These are phyloP conservation scores for Neofusicoccum ribis DNA, from an alignment of 2,329 filamentous ascomycete genomes.

Conservation along the genomic window DNA sequence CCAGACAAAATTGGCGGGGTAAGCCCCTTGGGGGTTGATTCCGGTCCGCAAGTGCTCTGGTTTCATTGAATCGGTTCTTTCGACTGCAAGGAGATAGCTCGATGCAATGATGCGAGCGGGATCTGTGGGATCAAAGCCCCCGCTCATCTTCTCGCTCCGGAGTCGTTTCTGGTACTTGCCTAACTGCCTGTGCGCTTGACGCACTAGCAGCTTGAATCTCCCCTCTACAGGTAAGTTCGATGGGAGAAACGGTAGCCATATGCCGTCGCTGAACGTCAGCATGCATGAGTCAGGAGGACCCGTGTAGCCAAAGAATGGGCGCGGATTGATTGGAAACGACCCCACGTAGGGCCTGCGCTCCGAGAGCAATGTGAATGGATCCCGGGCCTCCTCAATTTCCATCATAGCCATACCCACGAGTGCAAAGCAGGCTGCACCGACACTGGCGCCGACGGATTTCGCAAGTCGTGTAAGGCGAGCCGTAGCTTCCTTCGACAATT, in stretches of 20 bases:
- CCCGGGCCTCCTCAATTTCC: slow-evolving; percentile 40
- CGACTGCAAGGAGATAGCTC: slow-evolving; percentile 44
- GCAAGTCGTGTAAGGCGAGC: slow-evolving; percentile 5
- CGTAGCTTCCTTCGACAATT: slow-evolving; percentile 38
- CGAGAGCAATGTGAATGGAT: slow-evolving; percentile 30
- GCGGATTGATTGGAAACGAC: slow-evolving; percentile 50
- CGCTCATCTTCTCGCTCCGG: slow-evolving; percentile 27
- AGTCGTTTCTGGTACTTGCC: slow-evolving; percentile 44
- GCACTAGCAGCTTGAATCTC: slow-evolving; percentile 41
- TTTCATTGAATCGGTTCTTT: slow-evolving; percentile 38
- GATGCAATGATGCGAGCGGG: slow-evolving; percentile 44
- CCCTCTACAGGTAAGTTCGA: slow-evolving; percentile 35
- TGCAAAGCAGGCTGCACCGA: slow-evolving; percentile 49
- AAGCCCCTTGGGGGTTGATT: slow-evolving; percentile 35
- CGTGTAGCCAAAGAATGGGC: slow-evolving; percentile 43
- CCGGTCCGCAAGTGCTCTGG: slow-evolving; percentile 31
- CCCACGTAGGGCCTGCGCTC: slow-evolving; percentile 44
- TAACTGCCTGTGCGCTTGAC: slow-evolving; percentile 45
- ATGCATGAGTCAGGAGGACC: slow-evolving; percentile 46
- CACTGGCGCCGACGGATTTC: slow-evolving; percentile 30
- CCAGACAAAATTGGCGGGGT: slow-evolving; percentile 31
- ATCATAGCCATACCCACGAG: slow-evolving; percentile 50
- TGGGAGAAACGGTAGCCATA: slow-evolving; percentile 46
- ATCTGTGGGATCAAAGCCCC: slow-evolving; percentile 36
- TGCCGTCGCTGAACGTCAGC: slow-evolving; percentile 50